phyloP scores from a whole-genome alignment of 2,329 filamentous ascomycete genomes.

The Drechslerella stenobrocha region DNA sequence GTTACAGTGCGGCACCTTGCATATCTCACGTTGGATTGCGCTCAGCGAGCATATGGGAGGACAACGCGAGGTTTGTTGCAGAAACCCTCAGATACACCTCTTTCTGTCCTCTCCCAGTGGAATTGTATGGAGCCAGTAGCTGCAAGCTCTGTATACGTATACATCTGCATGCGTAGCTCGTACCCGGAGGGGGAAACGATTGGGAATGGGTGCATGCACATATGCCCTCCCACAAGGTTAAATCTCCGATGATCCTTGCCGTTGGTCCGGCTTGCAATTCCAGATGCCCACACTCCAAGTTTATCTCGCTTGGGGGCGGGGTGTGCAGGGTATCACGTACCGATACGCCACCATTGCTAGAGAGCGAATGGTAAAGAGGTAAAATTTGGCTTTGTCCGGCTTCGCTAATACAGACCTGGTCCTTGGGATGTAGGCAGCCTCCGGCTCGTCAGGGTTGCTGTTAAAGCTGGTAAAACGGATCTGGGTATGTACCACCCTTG shows the following conservation, averaged over 20 bases:
- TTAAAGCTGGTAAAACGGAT: constrained; percentile 68
- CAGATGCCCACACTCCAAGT: too few species aligned
- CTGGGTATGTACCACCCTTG: constrained; percentile 60
- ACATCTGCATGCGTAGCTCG: background rate
- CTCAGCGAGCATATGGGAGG: constrained; percentile 42
- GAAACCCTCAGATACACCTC: background rate
- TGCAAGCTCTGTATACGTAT: too few species aligned
- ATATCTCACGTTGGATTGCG: constrained; percentile 42
- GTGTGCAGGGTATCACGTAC: too few species aligned
- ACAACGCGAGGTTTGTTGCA: constrained; percentile 32
- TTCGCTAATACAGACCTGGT: constrained; percentile 62
- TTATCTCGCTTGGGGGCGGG: too few species aligned
- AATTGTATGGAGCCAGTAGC: too few species aligned
- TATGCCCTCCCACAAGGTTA: background rate
- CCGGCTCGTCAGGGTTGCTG: constrained; percentile 68
- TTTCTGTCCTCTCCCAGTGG: too few species aligned
- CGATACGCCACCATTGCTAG: too few species aligned
- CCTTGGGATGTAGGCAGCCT: constrained; percentile 56
- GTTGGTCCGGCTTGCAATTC: constrained; percentile 7
- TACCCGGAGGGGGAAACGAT: background rate
- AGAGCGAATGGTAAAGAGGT: background rate
- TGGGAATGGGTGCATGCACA: too few species aligned
- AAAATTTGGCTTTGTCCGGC: constrained; percentile 57
- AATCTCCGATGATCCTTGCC: constrained; percentile 6
- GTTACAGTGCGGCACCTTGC: constrained; percentile 39